Conservation (phyloP, 179 eudicot genomes). For the Vitellaria paradoxa region DNA sequence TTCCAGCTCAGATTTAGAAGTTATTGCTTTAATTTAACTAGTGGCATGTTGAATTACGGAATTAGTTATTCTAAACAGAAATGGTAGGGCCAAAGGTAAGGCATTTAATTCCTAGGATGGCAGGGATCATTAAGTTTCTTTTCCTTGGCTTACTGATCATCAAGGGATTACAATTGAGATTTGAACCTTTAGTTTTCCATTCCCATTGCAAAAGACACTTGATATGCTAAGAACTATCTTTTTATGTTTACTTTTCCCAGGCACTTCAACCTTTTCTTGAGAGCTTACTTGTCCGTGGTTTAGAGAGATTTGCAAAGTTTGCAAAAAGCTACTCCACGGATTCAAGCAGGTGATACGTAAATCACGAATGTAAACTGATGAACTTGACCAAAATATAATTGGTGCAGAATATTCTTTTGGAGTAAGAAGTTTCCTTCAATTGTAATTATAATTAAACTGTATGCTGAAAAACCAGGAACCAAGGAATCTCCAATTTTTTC, state of each 20-base stretch:
- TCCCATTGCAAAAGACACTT: not conserved
- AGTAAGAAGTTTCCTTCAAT: not conserved
- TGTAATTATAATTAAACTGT: not conserved
- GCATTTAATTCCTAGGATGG: not conserved
- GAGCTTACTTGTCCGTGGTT: conserved; percentile 63
- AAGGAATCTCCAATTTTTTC: conserved; percentile 1
- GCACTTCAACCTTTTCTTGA: conserved; percentile 86
- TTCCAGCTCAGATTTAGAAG: conserved; percentile 9
- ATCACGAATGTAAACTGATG: not conserved
- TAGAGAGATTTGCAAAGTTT: conserved; percentile 72
- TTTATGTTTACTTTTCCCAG: conserved; percentile 28
- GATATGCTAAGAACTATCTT: not conserved
- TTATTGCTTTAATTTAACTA: not conserved
- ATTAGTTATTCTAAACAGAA: not conserved
- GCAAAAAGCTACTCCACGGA: conserved; percentile 51
- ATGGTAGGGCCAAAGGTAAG: too few relatives aligned
- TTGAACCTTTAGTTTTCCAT: not conserved
- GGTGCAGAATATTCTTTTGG: not conserved
- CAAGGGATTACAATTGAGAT: not conserved
- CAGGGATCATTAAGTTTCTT: not conserved
- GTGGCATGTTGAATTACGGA: not conserved
- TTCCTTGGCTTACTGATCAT: not conserved
- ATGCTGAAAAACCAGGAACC: not conserved
- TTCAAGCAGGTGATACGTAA: conserved; percentile 26
- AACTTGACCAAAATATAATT: not conserved